Evolutionary conservation across 2,329 filamentous ascomycete species (phyloP).

Genomic region (Penicillium polonicum): DNA sequence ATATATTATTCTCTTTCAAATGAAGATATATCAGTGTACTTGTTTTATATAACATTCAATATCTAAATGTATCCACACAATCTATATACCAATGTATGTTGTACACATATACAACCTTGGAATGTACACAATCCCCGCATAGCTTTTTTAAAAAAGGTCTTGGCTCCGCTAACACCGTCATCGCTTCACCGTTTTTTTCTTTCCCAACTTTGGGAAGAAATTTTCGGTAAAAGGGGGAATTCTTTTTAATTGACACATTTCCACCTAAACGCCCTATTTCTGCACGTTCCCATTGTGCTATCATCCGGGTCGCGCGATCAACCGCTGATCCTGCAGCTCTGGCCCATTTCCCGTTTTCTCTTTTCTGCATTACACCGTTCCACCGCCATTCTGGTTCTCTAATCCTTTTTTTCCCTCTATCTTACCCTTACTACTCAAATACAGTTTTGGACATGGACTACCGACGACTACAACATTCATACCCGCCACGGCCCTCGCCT

Average conservation of each 20-base stretch:
- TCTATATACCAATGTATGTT: no score
- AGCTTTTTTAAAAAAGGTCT: slow-evolving; percentile 9
- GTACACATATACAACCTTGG: no score
- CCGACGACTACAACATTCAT: slow-evolving; percentile 29
- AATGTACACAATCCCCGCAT: slow-evolving; percentile 18
- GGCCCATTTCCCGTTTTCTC: slow-evolving; percentile 2
- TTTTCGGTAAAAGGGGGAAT: slow-evolving; percentile 4
- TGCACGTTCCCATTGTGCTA: slow-evolving; percentile 17
- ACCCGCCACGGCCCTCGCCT: slow-evolving; percentile 35
- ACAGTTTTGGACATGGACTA: slow-evolving; percentile 24
- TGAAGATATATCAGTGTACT: neutral
- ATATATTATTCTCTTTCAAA: neutral
- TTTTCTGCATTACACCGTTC: slow-evolving; percentile 6
- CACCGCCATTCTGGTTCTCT: slow-evolving; percentile 16
- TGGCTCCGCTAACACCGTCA: slow-evolving; percentile 20
- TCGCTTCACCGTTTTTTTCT: slow-evolving; percentile 28
- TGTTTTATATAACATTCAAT: neutral
- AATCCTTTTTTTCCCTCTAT: neutral
- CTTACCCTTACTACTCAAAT: slow-evolving; percentile 3
- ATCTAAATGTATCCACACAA: neutral
- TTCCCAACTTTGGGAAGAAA: slow-evolving; percentile 7
- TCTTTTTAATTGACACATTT: neutral
- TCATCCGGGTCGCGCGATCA: slow-evolving; percentile 24
- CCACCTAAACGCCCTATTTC: slow-evolving; percentile 6
- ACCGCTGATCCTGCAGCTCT: slow-evolving; percentile 21